A percentile compares a stretch with the other conserved stretches of the same genome.
Conservation (phyloP, 2,329 filamentous ascomycete genomes). For the Venturia aucupariae region DNA sequence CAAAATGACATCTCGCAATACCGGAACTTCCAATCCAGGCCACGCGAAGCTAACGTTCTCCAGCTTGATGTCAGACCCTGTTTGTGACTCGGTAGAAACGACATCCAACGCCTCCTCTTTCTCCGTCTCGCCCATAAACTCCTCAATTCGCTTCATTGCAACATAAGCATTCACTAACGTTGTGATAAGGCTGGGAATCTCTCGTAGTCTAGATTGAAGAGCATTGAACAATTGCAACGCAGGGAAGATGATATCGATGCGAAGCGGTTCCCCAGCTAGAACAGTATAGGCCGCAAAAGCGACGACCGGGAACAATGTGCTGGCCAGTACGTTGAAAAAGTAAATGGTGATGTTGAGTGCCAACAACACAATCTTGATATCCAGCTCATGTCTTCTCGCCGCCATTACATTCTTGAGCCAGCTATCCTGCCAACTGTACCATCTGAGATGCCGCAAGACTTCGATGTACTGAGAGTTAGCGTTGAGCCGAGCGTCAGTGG, state of each 20-base stretch:
- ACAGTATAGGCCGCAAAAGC: conserved; percentile 76
- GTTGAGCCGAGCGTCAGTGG: conserved; percentile 71
- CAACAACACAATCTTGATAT: conserved; percentile 53
- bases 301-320: conserved; percentile 66
- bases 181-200: conserved; percentile 67
- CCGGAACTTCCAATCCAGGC: conserved; percentile 46
- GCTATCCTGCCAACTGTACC: conserved; percentile 73
- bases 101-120: conserved; percentile 39
- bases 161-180: conserved; percentile 71
- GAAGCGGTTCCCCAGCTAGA: conserved; percentile 56
- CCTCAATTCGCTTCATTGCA: conserved; percentile 70
- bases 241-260: conserved; percentile 77
- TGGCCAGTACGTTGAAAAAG: conserved; percentile 62
- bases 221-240: conserved; percentile 72
- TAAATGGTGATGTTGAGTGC: conserved; percentile 54
- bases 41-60: conserved; percentile 63
- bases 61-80: conserved; percentile 28
- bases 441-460: conserved; percentile 68
- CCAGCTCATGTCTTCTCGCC: conserved; percentile 58
- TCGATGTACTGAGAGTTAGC: conserved; percentile 80
- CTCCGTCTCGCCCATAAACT: conserved; percentile 79
- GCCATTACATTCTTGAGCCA: conserved; percentile 64
- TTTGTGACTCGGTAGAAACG: background rate
- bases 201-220: conserved; percentile 63
- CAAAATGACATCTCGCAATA: conserved; percentile 46